Evolutionary conservation across 2,329 filamentous ascomycete species (phyloP).

Genomic region (Emericellopsis cladophorae): DNA sequence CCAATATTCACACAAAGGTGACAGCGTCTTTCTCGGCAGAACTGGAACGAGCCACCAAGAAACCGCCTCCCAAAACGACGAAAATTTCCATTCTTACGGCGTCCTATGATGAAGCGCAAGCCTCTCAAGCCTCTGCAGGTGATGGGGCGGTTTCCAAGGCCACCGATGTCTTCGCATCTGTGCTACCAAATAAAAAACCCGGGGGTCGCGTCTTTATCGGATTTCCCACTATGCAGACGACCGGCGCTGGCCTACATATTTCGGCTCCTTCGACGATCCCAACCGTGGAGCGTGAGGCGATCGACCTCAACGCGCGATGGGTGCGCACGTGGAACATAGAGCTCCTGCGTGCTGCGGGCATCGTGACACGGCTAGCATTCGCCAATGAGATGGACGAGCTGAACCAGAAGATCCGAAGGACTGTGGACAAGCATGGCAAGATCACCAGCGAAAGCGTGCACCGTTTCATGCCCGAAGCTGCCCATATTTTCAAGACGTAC

Average conservation of each 20-base stretch:
- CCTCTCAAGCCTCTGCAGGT: constrained; percentile 40
- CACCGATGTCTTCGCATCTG: constrained; percentile 76
- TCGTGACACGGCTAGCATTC: constrained; percentile 81
- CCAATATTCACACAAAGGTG: constrained; percentile 67
- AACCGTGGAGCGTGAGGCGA: constrained; percentile 91
- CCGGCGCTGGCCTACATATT: constrained; percentile 83
- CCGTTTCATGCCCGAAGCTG: constrained; percentile 61
- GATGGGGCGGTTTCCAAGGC: constrained; percentile 38
- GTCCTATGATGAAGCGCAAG: constrained; percentile 70
- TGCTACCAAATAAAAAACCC: constrained; percentile 72
- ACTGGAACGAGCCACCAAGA: constrained; percentile 91
- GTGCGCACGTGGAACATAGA: constrained; percentile 94
- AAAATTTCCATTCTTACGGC: constrained; percentile 81
- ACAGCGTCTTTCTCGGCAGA: constrained; percentile 64
- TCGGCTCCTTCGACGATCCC: constrained; percentile 94
- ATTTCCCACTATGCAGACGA: constrained; percentile 95
- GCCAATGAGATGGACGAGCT: constrained; percentile 75
- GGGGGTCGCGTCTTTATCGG: constrained; percentile 90
- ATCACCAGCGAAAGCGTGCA: constrained; percentile 51
- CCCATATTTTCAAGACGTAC: constrained; percentile 79
- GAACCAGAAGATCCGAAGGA: constrained; percentile 42
- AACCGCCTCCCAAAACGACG: constrained; percentile 81
- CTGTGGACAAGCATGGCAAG: constrained; percentile 30
- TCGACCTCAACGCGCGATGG: constrained; percentile 90
- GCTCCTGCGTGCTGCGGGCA: constrained; percentile 80